These are phyloP conservation scores for Phtheirospermum japonicum DNA, from an alignment of 257 asterid species.

Conservation along the genomic window DNA sequence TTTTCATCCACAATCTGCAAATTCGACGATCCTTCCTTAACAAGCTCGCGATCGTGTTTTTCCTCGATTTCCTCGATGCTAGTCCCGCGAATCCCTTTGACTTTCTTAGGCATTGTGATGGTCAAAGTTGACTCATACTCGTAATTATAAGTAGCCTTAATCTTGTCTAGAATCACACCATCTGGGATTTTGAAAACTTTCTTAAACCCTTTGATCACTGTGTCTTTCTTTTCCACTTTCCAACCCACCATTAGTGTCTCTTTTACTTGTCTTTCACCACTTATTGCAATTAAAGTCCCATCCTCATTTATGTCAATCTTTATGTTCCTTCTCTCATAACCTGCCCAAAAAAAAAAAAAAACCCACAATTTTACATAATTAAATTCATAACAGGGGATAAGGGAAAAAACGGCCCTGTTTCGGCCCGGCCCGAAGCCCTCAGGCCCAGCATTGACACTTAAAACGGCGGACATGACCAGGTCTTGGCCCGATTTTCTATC, in stretches of 20 bases:
- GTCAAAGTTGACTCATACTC: constrained; percentile 55
- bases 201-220: constrained; percentile 50
- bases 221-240: constrained; percentile 51
- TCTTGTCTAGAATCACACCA: constrained; percentile 66
- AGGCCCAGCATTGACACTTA: too few species aligned
- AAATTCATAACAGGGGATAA: too few species aligned
- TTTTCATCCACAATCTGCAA: constrained; percentile 41
- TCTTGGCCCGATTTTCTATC: too few species aligned
- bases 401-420: too few species aligned
- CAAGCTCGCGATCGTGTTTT: constrained; percentile 34
- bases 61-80: constrained; percentile 59
- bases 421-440: too few species aligned
- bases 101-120: constrained; percentile 66
- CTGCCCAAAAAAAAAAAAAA: constrained; percentile 35
- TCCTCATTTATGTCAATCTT: constrained; percentile 77
- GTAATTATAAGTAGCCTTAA: constrained; percentile 46
- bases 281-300: constrained; percentile 51
- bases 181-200: constrained; percentile 75
- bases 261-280: constrained; percentile 55
- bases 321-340: constrained; percentile 49
- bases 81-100: constrained; percentile 54
- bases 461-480: too few species aligned
- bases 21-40: constrained; percentile 34
- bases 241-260: constrained; percentile 62
- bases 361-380: too few species aligned